phyloP scores from a whole-genome alignment of 1,284 basidiomycete genomes.

The Papiliotrema fonsecae region DNA sequence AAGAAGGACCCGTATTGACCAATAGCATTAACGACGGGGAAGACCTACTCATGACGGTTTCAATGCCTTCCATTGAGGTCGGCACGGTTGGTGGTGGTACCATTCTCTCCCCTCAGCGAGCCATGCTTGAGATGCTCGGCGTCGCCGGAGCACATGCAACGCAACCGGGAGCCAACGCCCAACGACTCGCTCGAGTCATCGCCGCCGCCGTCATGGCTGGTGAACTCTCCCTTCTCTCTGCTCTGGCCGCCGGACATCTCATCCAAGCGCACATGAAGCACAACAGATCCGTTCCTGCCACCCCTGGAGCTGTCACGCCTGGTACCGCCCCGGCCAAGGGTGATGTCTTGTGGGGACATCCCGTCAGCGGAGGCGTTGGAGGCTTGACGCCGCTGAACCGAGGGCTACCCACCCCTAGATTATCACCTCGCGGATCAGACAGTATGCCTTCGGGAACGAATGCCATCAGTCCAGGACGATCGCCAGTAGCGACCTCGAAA shows the following conservation, averaged over 20 bases:
- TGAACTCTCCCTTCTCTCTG: slow-evolving; percentile 80
- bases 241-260: slow-evolving; percentile 85
- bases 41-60: slow-evolving; percentile 85
- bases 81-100: slow-evolving; percentile 97
- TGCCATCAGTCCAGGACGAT: too few relatives aligned
- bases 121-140: slow-evolving; percentile 90
- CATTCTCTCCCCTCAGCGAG: slow-evolving; percentile 76
- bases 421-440: background rate
- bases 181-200: slow-evolving; percentile 78
- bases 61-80: slow-evolving; percentile 95
- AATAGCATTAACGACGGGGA: slow-evolving; percentile 75
- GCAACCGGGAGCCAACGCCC: slow-evolving; percentile 78
- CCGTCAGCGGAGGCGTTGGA: background rate
- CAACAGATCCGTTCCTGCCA: slow-evolving; percentile 43
- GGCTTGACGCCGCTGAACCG: slow-evolving; percentile 33
- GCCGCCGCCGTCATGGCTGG: slow-evolving; percentile 91
- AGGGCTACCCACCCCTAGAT: background rate
- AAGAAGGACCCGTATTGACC: too few relatives aligned
- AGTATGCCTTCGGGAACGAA: background rate
- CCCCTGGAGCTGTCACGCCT: slow-evolving; percentile 42
- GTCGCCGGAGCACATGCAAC: slow-evolving; percentile 78
- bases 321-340: slow-evolving; percentile 13
- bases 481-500: too few relatives aligned
- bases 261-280: slow-evolving; percentile 74
- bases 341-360: slow-evolving; percentile 5